A percentile compares a stretch with the other conserved stretches of the same genome.
Conservation (phyloP, 306 rosid genomes). For the Begonia fuchsioides region DNA sequence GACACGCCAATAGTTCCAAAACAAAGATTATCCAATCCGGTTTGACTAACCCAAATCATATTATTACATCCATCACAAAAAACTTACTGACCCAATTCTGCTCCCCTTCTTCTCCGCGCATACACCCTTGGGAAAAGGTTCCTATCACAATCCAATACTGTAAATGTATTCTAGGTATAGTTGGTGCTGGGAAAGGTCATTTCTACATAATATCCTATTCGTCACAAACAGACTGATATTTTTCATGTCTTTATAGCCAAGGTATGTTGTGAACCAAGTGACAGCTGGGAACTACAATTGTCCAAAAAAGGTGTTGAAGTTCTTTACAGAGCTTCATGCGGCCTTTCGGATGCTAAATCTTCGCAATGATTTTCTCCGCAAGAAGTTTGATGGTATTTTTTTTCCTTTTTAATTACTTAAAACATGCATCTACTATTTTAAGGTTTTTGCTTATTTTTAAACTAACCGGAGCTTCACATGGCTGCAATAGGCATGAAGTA, state of each 20-base stretch:
- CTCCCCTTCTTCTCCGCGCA: no score
- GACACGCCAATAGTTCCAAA: no score
- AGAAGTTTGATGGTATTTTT: conserved; percentile 73
- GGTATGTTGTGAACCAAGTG: conserved; percentile 95
- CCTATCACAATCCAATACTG: no score
- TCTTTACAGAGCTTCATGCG: conserved; percentile 82
- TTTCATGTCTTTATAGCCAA: conserved; percentile 47
- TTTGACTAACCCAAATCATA: no score
- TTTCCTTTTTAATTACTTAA: background rate
- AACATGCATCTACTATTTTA: background rate
- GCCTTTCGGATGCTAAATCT: conserved; percentile 93
- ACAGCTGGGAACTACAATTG: conserved; percentile 90
- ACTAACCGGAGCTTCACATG: background rate
- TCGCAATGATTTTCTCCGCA: conserved; percentile 86
- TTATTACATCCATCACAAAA: no score
- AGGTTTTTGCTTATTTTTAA: background rate
- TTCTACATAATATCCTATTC: no score
- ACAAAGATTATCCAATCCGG: no score
- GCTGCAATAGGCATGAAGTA: conserved; percentile 72
- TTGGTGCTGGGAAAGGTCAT: no score
- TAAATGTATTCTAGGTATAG: no score
- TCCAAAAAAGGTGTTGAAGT: conserved; percentile 77
- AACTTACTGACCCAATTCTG: no score
- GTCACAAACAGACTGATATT: background rate
- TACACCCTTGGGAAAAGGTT: no score